Evolutionary conservation across 345 rosid species (phyloP).

Genomic region (Trapa incisa): DNA sequence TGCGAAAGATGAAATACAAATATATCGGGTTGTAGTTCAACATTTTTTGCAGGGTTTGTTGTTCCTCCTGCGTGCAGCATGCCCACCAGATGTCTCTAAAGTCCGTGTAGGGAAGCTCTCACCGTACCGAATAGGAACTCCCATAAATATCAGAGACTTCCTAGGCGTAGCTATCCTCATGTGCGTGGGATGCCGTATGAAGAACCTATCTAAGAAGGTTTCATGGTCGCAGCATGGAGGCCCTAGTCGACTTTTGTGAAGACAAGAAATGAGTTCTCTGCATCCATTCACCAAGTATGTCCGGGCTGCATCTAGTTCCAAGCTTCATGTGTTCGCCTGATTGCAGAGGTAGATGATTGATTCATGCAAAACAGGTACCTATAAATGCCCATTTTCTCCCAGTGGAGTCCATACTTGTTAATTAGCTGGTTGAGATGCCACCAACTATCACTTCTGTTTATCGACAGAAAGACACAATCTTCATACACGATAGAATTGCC

Average conservation of each 20-base stretch:
- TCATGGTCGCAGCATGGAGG: conserved; percentile 17
- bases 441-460: too few species aligned
- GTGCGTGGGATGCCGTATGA: conserved; percentile 67
- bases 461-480: too few species aligned
- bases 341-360: neutral
- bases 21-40: neutral
- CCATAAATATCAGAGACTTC: too few species aligned
- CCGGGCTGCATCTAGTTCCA: neutral
- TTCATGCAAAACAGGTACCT: neutral
- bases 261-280: neutral
- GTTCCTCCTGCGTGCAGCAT: too few species aligned
- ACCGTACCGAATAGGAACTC: too few species aligned
- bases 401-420: too few species aligned
- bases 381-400: too few species aligned
- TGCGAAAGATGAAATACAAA: neutral
- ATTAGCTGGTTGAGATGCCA: too few species aligned
- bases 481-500: too few species aligned
- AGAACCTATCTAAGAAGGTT: conserved; percentile 60
- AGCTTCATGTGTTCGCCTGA: neutral
- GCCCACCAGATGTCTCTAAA: too few species aligned
- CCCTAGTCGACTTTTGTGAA: too few species aligned
- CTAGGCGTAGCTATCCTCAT: conserved; percentile 40
- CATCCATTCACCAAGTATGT: neutral
- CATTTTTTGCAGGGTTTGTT: neutral
- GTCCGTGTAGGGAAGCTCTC: too few species aligned